phyloP scores from a whole-genome alignment of 2,329 filamentous ascomycete genomes.

The Calonectria crousiana region DNA sequence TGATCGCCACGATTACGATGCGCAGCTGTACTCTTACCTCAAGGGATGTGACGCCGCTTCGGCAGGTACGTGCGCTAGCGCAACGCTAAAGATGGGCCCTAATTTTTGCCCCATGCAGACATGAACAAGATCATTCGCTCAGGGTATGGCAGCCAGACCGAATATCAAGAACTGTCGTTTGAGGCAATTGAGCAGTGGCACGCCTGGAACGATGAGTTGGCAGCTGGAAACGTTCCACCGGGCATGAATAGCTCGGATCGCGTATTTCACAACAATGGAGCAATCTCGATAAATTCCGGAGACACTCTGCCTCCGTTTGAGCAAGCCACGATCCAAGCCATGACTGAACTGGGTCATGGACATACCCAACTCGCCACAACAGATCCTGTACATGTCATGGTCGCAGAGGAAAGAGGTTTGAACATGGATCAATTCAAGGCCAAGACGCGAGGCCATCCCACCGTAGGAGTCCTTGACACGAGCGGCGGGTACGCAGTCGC shows the following conservation, averaged over 20 bases:
- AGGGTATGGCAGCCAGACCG: constrained; percentile 55
- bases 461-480: constrained; percentile 57
- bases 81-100: not conserved
- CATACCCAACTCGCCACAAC: constrained; percentile 52
- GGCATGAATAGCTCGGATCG: constrained; percentile 52
- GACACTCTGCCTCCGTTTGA: constrained; percentile 49
- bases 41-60: constrained; percentile 56
- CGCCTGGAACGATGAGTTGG: constrained; percentile 58
- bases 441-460: constrained; percentile 32
- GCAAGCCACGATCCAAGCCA: constrained; percentile 49
- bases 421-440: constrained; percentile 53
- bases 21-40: constrained; percentile 54
- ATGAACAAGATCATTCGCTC: constrained; percentile 54
- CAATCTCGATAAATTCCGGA: constrained; percentile 44
- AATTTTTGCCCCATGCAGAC: constrained; percentile 36
- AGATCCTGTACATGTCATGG: constrained; percentile 41
- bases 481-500: constrained; percentile 59
- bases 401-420: constrained; percentile 43
- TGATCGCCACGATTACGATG: constrained; percentile 58
- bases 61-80: constrained; percentile 46
- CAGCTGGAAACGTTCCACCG: constrained; percentile 46
- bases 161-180: constrained; percentile 59
- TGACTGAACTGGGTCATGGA: constrained; percentile 49
- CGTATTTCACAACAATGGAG: constrained; percentile 55
- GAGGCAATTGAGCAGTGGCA: constrained; percentile 58